A percentile compares a stretch with the other conserved stretches of the same genome.
Conservation (phyloP, 1,284 basidiomycete genomes). For the Ceratobasidium sp. region DNA sequence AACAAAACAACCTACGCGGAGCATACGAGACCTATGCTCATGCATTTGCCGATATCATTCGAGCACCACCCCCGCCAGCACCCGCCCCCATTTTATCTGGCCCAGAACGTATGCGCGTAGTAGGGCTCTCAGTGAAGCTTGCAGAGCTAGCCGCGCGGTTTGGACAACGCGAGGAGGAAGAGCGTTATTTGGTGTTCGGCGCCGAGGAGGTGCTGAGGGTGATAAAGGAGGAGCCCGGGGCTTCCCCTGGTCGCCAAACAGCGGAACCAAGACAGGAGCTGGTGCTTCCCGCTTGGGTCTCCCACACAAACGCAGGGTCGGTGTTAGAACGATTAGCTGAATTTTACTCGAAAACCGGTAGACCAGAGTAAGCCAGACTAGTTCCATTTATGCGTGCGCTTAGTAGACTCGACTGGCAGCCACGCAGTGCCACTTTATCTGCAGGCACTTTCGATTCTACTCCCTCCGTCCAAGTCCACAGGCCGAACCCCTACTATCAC, state of each 20-base stretch:
- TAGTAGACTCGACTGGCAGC: constrained; percentile 54
- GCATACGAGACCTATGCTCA: constrained; percentile 66
- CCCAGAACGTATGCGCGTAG: constrained; percentile 66
- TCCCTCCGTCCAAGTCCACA: constrained; percentile 61
- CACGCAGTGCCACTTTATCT: constrained; percentile 73
- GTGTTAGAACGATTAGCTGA: constrained; percentile 74
- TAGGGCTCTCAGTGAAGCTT: constrained; percentile 74
- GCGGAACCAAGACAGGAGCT: constrained; percentile 47
- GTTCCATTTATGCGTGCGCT: constrained; percentile 33
- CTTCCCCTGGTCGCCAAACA: constrained; percentile 48
- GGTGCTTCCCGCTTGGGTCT: constrained; percentile 70
- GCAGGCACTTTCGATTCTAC: constrained; percentile 71
- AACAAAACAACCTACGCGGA: constrained; percentile 57
- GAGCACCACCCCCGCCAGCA: constrained; percentile 50
- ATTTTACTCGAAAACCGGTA: constrained; percentile 70
- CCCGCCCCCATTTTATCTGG: constrained; percentile 53
- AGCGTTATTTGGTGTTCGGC: constrained; percentile 69
- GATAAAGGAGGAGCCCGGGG: constrained; percentile 14
- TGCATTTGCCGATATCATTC: constrained; percentile 57
- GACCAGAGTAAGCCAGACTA: constrained; percentile 64
- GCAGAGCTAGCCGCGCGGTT: constrained; percentile 66
- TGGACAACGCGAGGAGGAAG: constrained; percentile 62
- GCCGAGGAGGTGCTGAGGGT: constrained; percentile 68
- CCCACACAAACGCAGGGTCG: constrained; percentile 69
- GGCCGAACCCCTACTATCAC: constrained; percentile 56